phyloP scores from a whole-genome alignment of 23 red algal genomes.

The Gracilaria domingensis region DNA sequence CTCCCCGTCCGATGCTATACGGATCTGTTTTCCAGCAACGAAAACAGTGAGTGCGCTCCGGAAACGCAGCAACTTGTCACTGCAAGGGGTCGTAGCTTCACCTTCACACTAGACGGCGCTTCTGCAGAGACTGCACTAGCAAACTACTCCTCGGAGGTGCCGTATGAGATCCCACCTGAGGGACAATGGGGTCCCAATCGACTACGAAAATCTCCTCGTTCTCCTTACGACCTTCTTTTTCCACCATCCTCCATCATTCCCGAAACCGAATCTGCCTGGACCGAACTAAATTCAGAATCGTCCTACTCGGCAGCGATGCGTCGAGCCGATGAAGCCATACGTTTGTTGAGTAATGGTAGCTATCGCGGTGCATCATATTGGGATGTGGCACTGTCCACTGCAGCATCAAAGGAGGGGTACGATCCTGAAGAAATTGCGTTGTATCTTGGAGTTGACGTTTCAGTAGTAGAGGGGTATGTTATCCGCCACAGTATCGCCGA shows the following conservation, averaged over 20 bases:
- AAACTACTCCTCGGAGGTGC: conserved; percentile 8
- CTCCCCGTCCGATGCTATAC: conserved; percentile 10
- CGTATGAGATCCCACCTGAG: conserved; percentile 33
- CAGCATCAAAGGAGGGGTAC: conserved; percentile 35
- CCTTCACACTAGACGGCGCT: conserved; percentile 5
- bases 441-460: conserved; percentile 34
- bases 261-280: conserved; percentile 17
- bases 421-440: conserved; percentile 54
- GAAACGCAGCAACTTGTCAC: neutral
- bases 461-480: conserved; percentile 10
- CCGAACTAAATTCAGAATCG: conserved; percentile 16
- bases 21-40: conserved; percentile 4
- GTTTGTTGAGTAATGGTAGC: conserved; percentile 4
- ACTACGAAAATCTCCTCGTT: neutral
- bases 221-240: conserved; percentile 17
- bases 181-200: conserved; percentile 34
- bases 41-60: neutral
- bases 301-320: conserved; percentile 53
- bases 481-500: neutral
- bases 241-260: conserved; percentile 35
- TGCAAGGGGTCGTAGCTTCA: conserved; percentile 6
- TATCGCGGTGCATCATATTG: conserved; percentile 57
- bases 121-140: neutral
- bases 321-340: conserved; percentile 43
- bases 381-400: conserved; percentile 39